A percentile compares a stretch with the other conserved stretches of the same genome.
phyloP scores from a whole-genome alignment of 495 filamentous ascomycete genomes.

The Lentithecium fluviatile region DNA sequence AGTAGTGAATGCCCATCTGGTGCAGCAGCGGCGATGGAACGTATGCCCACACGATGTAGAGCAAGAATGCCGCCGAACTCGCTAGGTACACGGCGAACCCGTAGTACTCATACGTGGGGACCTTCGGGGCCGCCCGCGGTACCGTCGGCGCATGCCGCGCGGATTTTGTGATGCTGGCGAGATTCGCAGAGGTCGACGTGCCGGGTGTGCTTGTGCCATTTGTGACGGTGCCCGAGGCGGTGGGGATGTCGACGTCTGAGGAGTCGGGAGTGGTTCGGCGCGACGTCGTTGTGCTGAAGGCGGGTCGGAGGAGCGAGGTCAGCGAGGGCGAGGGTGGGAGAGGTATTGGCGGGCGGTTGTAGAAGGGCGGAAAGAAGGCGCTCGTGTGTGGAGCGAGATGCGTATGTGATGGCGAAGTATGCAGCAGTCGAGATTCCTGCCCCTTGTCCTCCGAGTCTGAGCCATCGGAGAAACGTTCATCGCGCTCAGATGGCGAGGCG shows the following conservation, averaged over 20 bases:
- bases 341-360: conserved; percentile 56
- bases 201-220: conserved; percentile 36
- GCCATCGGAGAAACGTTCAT: conserved; percentile 13
- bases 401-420: conserved; percentile 38
- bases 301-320: conserved; percentile 86
- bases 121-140: conserved; percentile 83
- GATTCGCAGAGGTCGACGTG: conserved; percentile 60
- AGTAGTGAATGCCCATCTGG: conserved; percentile 92
- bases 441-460: conserved; percentile 30
- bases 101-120: conserved; percentile 98
- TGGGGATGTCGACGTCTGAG: conserved; percentile 75
- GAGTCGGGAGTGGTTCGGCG: conserved; percentile 88
- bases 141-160: conserved; percentile 67
- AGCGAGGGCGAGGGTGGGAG: conserved; percentile 90
- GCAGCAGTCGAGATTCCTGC: conserved; percentile 29
- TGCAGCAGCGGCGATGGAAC: conserved; percentile 89
- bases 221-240: conserved; percentile 25
- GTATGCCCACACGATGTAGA: conserved; percentile 93
- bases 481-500: conserved; percentile 38
- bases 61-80: conserved; percentile 72
- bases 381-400: conserved; percentile 36
- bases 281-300: conserved; percentile 65
- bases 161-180: conserved; percentile 59
- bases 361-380: conserved; percentile 48
- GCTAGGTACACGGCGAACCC: conserved; percentile 94